Base-by-base conservation (phyloP, 179 eudicot species). In the Sideroxylon spinosum region DNA sequence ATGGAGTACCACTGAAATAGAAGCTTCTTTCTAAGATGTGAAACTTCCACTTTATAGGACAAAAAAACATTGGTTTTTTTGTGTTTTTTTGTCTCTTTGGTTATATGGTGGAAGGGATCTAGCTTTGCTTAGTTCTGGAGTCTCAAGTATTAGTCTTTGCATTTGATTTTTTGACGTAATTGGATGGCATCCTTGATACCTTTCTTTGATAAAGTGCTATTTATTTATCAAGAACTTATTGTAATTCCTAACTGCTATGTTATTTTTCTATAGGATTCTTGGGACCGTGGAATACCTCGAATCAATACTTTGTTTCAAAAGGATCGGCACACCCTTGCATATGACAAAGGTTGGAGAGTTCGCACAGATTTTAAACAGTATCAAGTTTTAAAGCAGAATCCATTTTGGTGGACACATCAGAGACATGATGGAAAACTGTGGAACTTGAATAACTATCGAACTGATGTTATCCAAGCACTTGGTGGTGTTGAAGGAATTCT, bases 341-440 rank as follows among this genome's bases (percentile, higher is more conserved):
- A 96, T 80, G 99, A 96, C 84, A 96, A 96, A 84, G 99, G 99
- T 59, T 96, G 99, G 99, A 89, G 99, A 79, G 99, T 96, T 49
- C 91, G 99, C 23, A 96, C 99, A 76, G 98, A 96, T 86, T 96
- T 96, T 75, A 96, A 96, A 81, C 99, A 96, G 76, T 96, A 92
- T 81, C 99, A 96, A 84, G 99, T 96, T 32, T 81, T 96, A 85
- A 96, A 96, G 89, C 99, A 96, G 78, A 96, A 96, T 86, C 99
- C 99, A 2, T 96, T 96, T 88, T 96, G 99, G 99, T 96, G 99
- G 99, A 94, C 99, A 1, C 99, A 96, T 83, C 99, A 96, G 86
- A 88, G 99, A 49, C 99, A 96, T 84, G 99, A 96, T 79, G 99
- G 99, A 17, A 96, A 96, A 78, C 84, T 96, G 37, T 96, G 99